phyloP scores from a whole-genome alignment of 2,329 filamentous ascomycete genomes.

The Venturia effusa region DNA sequence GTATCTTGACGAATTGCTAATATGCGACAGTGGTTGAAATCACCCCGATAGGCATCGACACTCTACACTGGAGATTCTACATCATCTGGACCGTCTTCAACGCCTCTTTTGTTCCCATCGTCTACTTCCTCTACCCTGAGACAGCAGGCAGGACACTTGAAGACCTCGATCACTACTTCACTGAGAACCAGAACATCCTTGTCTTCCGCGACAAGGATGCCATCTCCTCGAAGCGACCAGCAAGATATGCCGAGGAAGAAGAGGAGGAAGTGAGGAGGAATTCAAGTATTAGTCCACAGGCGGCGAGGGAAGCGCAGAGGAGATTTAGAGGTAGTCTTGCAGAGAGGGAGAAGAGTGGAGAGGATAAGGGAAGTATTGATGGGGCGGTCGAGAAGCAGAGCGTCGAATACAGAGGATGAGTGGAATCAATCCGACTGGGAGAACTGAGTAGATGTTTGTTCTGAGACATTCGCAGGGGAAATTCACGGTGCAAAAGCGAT shows the following conservation, averaged over 20 bases:
- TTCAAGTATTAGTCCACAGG: not conserved
- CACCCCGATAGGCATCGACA: constrained; percentile 33
- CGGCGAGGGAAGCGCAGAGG: not conserved
- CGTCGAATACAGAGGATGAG: not conserved
- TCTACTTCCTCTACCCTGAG: constrained; percentile 20
- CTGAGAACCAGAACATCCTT: constrained; percentile 9
- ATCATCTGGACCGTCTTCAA: constrained; percentile 37
- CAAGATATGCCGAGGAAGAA: constrained; percentile 4
- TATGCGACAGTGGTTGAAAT: constrained; percentile 27
- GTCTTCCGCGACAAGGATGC: constrained; percentile 9
- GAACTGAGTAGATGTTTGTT: not conserved
- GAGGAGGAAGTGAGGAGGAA: constrained; percentile 3
- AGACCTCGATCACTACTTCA: constrained; percentile 11
- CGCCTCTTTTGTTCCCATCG: constrained; percentile 36
- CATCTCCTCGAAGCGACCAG: constrained; percentile 1
- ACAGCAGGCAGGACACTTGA: constrained; percentile 10
- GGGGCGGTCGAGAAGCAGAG: not conserved
- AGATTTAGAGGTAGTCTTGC: not conserved
- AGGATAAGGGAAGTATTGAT: not conserved
- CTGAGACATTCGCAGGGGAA: not conserved
- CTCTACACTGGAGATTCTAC: constrained; percentile 31
- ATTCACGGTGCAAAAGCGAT: not conserved
- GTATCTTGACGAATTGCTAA: not conserved
- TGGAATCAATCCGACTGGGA: too few relatives aligned
- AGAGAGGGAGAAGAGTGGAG: not conserved